Evolutionary conservation across 176 grass and related monocot genomes (phyloP), one percentile per base, ranked within the genome.

Genomic region (Aegilops umbellulata): DNA sequence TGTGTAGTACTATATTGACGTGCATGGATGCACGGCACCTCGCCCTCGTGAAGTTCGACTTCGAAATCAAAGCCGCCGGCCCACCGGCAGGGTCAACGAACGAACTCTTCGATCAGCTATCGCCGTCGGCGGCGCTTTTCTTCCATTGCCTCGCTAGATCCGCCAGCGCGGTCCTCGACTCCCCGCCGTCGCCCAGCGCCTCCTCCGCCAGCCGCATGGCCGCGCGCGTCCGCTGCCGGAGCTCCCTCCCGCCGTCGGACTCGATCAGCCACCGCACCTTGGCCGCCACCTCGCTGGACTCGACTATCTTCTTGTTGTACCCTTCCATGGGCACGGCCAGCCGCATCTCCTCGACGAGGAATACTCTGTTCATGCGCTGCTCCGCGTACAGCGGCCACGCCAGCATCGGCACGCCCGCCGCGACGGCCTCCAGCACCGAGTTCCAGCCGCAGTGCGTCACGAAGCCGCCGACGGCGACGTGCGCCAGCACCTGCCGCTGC

Each of bases 401-500:
- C 61, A 64, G 24, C 24, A 64, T 64, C 24, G 61, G 61, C 61
- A 27, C 61, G 61, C 61, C 61, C 11, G 61, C 61, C 24, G 24
- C 11, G 12, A 64, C 25, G 24, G 61, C 84, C 66, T 95, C 93
- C 32, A 89, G 36, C 35, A 77, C 88, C 17, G 93, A 95, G 82
- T 91, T 95, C 93, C 93, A 92, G 1, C 88, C 90, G 11, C 82
- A 88, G 73, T 95, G 90, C 6, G 90, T 92, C 8, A 94, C 82
- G 60, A 94, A 94, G 60, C 93, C 92, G 6, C 90, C 93, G 8
- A 95, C 72, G 1, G 91, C 82, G 3, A 24, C 53, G 41, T 85
- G 90, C 20, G 81, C 62, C 12, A 65, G 61, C 12, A 64, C 61
- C 24, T 64, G 24, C 12, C 61, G 61, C 61, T 64, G 61, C 61